A percentile compares a stretch with the other conserved stretches of the same genome.
These are phyloP conservation scores for Paraconiothyrium sp. DNA, from an alignment of 2,329 filamentous ascomycete genomes.

Conservation along the genomic window DNA sequence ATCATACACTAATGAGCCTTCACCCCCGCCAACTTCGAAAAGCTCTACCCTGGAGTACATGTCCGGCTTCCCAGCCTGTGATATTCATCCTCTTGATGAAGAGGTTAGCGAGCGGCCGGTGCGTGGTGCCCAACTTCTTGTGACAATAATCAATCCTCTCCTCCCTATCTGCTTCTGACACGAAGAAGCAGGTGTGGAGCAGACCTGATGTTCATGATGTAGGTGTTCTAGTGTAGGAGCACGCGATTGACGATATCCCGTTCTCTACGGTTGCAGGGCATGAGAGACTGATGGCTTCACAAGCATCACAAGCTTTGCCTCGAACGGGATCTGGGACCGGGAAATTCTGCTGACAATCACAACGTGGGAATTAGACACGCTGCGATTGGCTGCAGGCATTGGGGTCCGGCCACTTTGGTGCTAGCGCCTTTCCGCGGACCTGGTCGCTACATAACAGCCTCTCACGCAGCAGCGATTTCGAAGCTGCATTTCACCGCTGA, in stretches of 20 bases:
- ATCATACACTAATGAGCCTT: slow-evolving; percentile 11
- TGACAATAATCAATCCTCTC: slow-evolving; percentile 23
- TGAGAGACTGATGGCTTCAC: background rate
- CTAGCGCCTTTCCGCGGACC: background rate
- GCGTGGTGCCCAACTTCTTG: slow-evolving; percentile 21
- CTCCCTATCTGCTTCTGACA: background rate
- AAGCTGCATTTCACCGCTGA: slow-evolving; percentile 4
- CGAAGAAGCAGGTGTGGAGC: slow-evolving; percentile 2
- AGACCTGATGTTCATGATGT: background rate
- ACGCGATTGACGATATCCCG: background rate
- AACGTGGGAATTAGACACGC: slow-evolving; percentile 3
- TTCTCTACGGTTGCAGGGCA: background rate
- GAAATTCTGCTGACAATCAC: slow-evolving; percentile 3
- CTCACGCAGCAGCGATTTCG: slow-evolving; percentile 6
- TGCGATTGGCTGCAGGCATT: background rate
- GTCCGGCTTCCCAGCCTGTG: slow-evolving; percentile 20
- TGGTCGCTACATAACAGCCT: slow-evolving; percentile 3
- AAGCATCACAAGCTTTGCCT: slow-evolving; percentile 2
- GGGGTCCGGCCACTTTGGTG: background rate
- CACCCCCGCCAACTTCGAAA: slow-evolving; percentile 17
- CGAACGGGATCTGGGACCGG: background rate
- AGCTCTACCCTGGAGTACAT: slow-evolving; percentile 17
- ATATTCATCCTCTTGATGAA: slow-evolving; percentile 19
- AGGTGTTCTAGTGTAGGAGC: background rate
- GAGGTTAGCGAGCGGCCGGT: background rate